Evolutionary conservation across 176 grass and related monocot genomes (phyloP).

Genomic region (Thinopyrum elongatum): DNA sequence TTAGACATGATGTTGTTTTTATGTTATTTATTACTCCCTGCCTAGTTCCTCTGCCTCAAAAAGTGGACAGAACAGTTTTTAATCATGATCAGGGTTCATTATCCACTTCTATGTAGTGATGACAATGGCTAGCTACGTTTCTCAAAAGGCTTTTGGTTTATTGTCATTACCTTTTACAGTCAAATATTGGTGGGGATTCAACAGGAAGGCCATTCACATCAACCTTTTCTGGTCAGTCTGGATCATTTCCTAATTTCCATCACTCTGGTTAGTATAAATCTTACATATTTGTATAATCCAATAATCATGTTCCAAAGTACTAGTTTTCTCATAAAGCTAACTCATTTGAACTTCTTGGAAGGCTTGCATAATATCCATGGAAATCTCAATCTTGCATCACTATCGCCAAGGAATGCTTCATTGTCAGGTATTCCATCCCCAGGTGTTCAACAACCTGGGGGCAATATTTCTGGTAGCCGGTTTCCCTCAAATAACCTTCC

Average conservation of each 20-base stretch:
- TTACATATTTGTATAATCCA: constrained; percentile 27
- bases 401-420: constrained; percentile 75
- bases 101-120: constrained; percentile 19
- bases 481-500: constrained; percentile 86
- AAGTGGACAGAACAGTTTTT: background rate
- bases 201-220: constrained; percentile 69
- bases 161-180: constrained; percentile 55
- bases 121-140: constrained; percentile 1
- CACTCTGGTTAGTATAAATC: constrained; percentile 61
- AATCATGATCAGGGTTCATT: background rate
- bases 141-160: constrained; percentile 1
- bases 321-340: constrained; percentile 14
- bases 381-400: constrained; percentile 80
- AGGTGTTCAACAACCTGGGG: constrained; percentile 87
- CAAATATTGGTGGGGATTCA: constrained; percentile 80
- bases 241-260: constrained; percentile 70
- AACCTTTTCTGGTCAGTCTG: constrained; percentile 79
- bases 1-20: constrained; percentile 5
- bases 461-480: constrained; percentile 70
- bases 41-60: constrained; percentile 9
- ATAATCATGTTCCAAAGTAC: constrained; percentile 3
- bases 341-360: constrained; percentile 31
- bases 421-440: constrained; percentile 65
- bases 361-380: constrained; percentile 87
- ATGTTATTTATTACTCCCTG: constrained; percentile 10